Evolutionary conservation across 1,284 basidiomycete genomes (phyloP), one percentile per base, ranked within the genome.

Genomic region (Peniophora sp.): DNA sequence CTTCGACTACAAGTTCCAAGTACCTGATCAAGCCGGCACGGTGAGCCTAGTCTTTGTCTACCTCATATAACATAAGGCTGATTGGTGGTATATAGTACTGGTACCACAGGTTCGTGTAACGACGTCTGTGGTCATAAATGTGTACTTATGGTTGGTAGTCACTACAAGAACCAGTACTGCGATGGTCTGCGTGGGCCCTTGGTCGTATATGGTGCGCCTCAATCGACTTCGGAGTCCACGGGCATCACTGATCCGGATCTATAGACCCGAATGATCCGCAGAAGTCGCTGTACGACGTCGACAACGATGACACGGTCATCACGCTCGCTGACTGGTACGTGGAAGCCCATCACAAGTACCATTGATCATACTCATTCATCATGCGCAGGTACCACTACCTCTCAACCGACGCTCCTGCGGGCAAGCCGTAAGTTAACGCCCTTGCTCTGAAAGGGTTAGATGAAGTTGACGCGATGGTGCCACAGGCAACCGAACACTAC

Each of bases 261-360:
- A 32, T 12, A 32, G 39, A 41, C 39, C 68, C 64, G 0, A 47
- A 68, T 9, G 71, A 75, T 51, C 73, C 71, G 1, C 62, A 65
- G 50, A 55, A 48, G 3, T 24, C 52, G 51, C 51, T 67, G 23
- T 75, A 74, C 50, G 72, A 74, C 56, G 61, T 71, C 36, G 73
- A 74, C 48, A 62, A 73, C 51, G 68, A 66, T 68, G 24, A 59
- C n/a, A 72, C 67, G 0, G 55, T 74, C 18, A 63, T 74, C 23
- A 57, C 56, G 17, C 48, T 61, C n/a, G 55, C 64, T 3, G 68
- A 74, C 48, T 73, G 71, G 71, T 72, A 69, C 36, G 27, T 12
- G 27, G 6, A 32, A n/a, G n/a, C n/a, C n/a, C n/a, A n/a, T n/a
- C n/a, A n/a, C n/a, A n/a, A n/a, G n/a, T n/a, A n/a, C n/a, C n/a